Base-by-base conservation (phyloP, 129 eudicot genomes). In the sunflower (Helianthus annuus) region DNA sequence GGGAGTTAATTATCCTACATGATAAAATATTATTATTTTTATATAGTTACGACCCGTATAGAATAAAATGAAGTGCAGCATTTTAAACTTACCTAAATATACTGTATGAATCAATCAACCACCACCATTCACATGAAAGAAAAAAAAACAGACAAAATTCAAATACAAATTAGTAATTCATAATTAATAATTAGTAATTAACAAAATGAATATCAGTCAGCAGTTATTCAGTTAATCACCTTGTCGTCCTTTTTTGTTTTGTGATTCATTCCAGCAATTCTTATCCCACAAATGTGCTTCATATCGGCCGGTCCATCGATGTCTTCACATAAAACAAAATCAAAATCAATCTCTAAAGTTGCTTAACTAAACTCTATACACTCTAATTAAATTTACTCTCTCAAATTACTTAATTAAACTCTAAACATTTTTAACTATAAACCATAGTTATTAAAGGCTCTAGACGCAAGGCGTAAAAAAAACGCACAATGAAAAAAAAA, bases 261-360 rank as follows among this genome's bases (percentile, higher is more conserved):
- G 96, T 0, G 91, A 64, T 62, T 92, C 89, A 77, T 86, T 92
- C 97, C 97, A 92, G 10, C 93, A 88, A 62, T 88, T 84, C 71
- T 92, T 92, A 76, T 92, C 97, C 97, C 97, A 92, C 58, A 92
- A 75, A 84, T 92, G 97, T 68, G 97, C 97, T 83, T 92, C 97
- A 58, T 80, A 92, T 12, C 97, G 84, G 10, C 97, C 97, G 1
- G 97, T 92, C 97, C 97, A 92, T 65, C 93, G 81, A 79, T 92
- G 96, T 76, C 97, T 92, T 65, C 40, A 69, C 83, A 17, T 40
- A 14, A 69, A 68, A 15, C 45, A 39, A 39, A 70, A 13, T 36
- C 14, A 55, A 19, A 17, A 17, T 55, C 60, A 52, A n/a, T 52
- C 57, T 51, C 56, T n/a, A 2, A 52, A 52, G 15, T 1, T 4